Base-by-base conservation (phyloP, 768 basidiomycete genomes). In the Naganishia onofrii region DNA sequence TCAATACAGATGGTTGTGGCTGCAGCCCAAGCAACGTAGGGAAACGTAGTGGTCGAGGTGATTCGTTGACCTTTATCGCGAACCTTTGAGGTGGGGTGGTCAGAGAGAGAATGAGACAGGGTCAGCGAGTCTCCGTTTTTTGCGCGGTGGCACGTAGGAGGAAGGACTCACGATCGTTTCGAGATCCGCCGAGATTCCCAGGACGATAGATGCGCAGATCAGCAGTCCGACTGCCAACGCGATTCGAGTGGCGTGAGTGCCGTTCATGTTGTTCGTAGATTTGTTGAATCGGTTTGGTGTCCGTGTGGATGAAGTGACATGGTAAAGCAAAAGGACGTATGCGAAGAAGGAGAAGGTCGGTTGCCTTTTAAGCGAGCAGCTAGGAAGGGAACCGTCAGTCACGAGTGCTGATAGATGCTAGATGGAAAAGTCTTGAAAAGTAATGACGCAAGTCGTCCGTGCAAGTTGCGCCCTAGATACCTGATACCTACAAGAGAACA, bases 1-100 rank as follows among this genome's bases (percentile, higher is more conserved):
- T 56, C 54, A 23, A 56, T 29, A 23, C 28, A 56, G 54, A 56
- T 56, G 54, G 54, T 56, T 12, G 32, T 29, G 6, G 29, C 54
- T 12, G 6, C 54, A 7, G 32, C 54, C 54, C 54, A 56, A 23
- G 54, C 54, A 19, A n/a, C n/a, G 19, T n/a, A 56, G 6, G 54
- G 54, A n/a, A 56, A 56, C 32, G 54, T 56, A 4, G 54, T 12
- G 29, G 54, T 56, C 21, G 54, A 56, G 4, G 29, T 9, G 54
- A 56, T 56, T 17, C 46, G 13, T 15, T 15, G 13, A 6, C 46
- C 46, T 3, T 46, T 5, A 21, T 46, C 46, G 46, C 46, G 46
- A 17, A 46, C 19, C 46, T 46, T n/a, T n/a, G n/a, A n/a, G n/a
- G n/a, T n/a, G n/a, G n/a, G n/a, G n/a, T n/a, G n/a, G n/a, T n/a